Percentiles rank a stretch among this genome's conserved stretches.
Evolutionary conservation across 768 basidiomycete species (phyloP).

Genomic region (Auricularia auricula-judae): DNA sequence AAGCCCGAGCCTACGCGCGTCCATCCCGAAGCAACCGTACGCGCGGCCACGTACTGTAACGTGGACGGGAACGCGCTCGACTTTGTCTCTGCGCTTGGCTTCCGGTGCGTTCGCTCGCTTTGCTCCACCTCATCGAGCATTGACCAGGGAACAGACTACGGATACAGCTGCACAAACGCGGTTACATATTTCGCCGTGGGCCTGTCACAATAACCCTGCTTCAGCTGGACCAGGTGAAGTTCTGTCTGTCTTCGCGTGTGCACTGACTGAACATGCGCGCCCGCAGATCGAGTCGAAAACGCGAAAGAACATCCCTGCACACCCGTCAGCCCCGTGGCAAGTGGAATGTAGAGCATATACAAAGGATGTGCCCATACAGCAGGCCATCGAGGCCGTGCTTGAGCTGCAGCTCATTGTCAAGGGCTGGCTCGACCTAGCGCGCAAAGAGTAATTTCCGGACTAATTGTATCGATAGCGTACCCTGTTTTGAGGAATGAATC

Average conservation of each 20-base stretch:
- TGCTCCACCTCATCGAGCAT: not conserved
- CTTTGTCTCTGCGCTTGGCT: slow-evolving; percentile 73
- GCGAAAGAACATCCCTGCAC: slow-evolving; percentile 65
- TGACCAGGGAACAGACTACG: slow-evolving; percentile 32
- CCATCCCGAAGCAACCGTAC: slow-evolving; percentile 78
- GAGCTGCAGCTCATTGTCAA: slow-evolving; percentile 80
- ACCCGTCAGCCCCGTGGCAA: slow-evolving; percentile 74
- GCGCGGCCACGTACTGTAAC: slow-evolving; percentile 73
- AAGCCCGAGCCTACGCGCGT: slow-evolving; percentile 78
- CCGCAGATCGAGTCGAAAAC: slow-evolving; percentile 62
- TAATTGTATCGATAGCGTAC: not conserved
- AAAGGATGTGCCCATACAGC: slow-evolving; percentile 62
- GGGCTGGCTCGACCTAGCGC: slow-evolving; percentile 64
- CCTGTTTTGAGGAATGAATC: no score
- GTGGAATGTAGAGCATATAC: slow-evolving; percentile 69
- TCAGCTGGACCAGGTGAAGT: slow-evolving; percentile 66
- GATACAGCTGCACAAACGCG: slow-evolving; percentile 72
- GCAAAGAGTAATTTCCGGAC: slow-evolving; percentile 43
- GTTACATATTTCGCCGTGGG: slow-evolving; percentile 66
- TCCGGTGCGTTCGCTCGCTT: slow-evolving; percentile 35
- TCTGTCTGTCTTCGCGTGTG: slow-evolving; percentile 1
- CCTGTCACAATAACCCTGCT: slow-evolving; percentile 68
- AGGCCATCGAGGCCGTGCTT: slow-evolving; percentile 61
- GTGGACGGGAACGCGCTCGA: slow-evolving; percentile 70
- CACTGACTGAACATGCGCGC: not conserved